These are phyloP conservation scores for Clitopilus hobsonii DNA, from an alignment of 768 basidiomycete genomes.

Conservation along the genomic window DNA sequence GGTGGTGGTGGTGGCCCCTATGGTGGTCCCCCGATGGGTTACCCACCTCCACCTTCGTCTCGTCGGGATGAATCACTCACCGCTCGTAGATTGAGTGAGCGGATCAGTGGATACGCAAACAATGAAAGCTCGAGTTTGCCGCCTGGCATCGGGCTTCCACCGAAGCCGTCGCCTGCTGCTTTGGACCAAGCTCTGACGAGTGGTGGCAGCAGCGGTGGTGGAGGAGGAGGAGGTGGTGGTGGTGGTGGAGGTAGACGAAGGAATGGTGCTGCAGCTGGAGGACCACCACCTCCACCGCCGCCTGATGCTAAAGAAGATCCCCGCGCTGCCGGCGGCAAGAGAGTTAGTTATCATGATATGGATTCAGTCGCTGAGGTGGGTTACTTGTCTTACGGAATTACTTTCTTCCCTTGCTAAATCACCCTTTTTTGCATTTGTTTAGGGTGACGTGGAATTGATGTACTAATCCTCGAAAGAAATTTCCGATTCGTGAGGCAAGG, in stretches of 20 bases:
- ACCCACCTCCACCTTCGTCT: conserved; percentile 33
- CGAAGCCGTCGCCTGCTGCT: conserved; percentile 63
- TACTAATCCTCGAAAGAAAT: conserved; percentile 27
- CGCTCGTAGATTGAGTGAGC: conserved; percentile 68
- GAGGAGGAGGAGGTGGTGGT: conserved; percentile 30
- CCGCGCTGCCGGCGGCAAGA: conserved; percentile 80
- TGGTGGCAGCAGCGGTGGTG: conserved; percentile 46
- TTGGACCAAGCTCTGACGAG: conserved; percentile 49
- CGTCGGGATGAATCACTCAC: conserved; percentile 57
- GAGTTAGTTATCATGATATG: conserved; percentile 95
- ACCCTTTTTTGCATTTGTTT: too few relatives aligned
- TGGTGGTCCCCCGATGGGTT: conserved; percentile 29
- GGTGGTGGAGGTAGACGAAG: conserved; percentile 32
- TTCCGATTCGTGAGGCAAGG: not conserved
- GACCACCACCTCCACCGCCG: conserved; percentile 73
- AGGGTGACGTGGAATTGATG: conserved; percentile 30
- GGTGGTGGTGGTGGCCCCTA: conserved; percentile 36
- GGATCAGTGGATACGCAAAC: conserved; percentile 72
- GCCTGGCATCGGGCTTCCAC: conserved; percentile 69
- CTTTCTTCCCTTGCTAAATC: conserved; percentile 3
- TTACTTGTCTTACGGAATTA: conserved; percentile 3
- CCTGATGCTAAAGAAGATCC: conserved; percentile 92
- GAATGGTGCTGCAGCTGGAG: conserved; percentile 31
- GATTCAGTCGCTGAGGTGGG: conserved; percentile 81
- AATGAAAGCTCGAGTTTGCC: conserved; percentile 40